Conservation (phyloP, 768 basidiomycete genomes). For the Rhizopogon roseolus region DNA sequence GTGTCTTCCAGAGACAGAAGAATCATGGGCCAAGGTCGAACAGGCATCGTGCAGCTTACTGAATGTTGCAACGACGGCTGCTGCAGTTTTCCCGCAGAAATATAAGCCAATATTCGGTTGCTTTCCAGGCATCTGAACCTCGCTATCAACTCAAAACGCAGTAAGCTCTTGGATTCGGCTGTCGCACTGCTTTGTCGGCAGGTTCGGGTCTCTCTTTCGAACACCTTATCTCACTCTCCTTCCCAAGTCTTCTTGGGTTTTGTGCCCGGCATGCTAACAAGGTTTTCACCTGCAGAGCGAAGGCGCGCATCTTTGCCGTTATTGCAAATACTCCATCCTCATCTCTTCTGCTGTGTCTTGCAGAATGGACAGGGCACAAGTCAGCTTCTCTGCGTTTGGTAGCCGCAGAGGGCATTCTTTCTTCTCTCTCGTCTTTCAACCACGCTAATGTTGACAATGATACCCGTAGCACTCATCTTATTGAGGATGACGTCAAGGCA, state of each 20-base stretch:
- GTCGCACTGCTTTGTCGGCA: constrained; percentile 43
- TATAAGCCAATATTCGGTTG: constrained; percentile 46
- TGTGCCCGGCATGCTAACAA: too few species aligned
- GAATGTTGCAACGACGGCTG: constrained; percentile 47
- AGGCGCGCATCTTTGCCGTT: constrained; percentile 51
- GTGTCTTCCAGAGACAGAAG: constrained; percentile 70
- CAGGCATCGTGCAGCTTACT: constrained; percentile 43
- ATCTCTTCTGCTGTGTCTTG: constrained; percentile 54
- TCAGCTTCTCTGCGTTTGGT: constrained; percentile 58
- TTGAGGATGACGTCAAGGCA: constrained; percentile 65
- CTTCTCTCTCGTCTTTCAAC: too few species aligned
- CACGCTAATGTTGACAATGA: constrained; percentile 73
- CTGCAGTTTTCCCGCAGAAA: constrained; percentile 44
- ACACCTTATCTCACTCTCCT: constrained; percentile 54
- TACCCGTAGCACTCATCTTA: constrained; percentile 48
- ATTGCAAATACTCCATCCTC: constrained; percentile 67
- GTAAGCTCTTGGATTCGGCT: constrained; percentile 61
- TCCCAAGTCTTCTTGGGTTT: constrained; percentile 65
- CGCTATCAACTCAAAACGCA: constrained; percentile 70
- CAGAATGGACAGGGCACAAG: constrained; percentile 62
- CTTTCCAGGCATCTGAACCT: constrained; percentile 50
- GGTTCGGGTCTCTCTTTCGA: constrained; percentile 64
- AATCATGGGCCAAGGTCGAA: constrained; percentile 71
- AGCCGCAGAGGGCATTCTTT: constrained; percentile 60
- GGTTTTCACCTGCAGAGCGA: too few species aligned